Evolutionary conservation across 2,329 filamentous ascomycete species (phyloP).

Genomic region (Apiospora koreana): DNA sequence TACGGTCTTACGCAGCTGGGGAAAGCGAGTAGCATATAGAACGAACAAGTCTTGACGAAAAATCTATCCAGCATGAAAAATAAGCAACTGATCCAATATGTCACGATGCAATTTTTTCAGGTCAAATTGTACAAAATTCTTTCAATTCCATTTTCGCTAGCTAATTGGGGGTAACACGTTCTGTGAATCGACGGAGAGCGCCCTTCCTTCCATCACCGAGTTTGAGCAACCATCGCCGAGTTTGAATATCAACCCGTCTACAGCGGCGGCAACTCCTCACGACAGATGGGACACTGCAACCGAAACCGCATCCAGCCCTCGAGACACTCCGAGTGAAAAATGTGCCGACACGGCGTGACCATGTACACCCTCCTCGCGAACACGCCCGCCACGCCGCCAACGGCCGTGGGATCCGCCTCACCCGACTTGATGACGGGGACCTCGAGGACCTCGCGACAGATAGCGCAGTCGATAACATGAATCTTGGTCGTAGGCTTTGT

Average conservation of each 20-base stretch:
- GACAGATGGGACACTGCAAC: constrained; percentile 92
- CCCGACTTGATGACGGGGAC: constrained; percentile 75
- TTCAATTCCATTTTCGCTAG: background rate
- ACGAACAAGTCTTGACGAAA: background rate
- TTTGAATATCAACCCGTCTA: constrained; percentile 38
- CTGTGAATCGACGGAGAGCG: background rate
- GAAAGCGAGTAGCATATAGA: background rate
- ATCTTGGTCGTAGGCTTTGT: constrained; percentile 36
- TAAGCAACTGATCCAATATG: background rate
- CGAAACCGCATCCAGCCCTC: constrained; percentile 96
- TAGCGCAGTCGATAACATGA: constrained; percentile 82
- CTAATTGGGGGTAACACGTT: background rate
- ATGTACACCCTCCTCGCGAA: constrained; percentile 85
- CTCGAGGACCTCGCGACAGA: constrained; percentile 89
- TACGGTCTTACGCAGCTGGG: background rate
- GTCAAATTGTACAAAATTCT: background rate
- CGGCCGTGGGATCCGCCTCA: constrained; percentile 46
- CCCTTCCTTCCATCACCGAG: background rate
- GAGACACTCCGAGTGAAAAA: constrained; percentile 89
- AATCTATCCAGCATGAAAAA: background rate
- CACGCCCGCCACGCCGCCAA: constrained; percentile 63
- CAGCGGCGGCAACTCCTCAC: constrained; percentile 83
- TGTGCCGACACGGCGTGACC: constrained; percentile 95
- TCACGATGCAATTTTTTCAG: background rate
- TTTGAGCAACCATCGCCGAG: background rate